Conservation (phyloP, 169 alveolate genomes). For the Fabrea salina region DNA sequence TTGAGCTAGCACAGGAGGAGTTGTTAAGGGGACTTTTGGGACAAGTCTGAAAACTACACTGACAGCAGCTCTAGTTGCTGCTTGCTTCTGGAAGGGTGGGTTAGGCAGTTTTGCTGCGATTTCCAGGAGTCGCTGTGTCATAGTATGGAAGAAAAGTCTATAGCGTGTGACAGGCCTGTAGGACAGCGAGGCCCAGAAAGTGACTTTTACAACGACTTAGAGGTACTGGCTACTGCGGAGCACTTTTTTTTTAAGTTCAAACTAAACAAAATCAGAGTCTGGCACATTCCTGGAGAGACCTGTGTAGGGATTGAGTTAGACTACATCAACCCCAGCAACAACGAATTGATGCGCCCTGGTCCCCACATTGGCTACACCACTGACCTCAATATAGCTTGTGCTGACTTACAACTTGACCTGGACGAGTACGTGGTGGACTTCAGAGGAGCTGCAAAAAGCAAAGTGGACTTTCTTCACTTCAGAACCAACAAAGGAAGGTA, state of each 20-base stretch:
- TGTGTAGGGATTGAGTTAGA: slow-evolving; percentile 4
- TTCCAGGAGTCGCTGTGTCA: too few relatives aligned
- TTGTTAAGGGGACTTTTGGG: neutral
- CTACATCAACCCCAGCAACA: neutral
- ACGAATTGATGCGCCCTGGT: neutral
- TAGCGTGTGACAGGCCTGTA: too few relatives aligned
- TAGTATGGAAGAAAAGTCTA: too few relatives aligned
- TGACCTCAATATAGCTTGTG: neutral
- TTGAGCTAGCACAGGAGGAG: neutral
- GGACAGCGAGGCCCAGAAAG: neutral
- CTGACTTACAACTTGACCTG: neutral
- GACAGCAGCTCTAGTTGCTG: neutral
- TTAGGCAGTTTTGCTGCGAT: too few relatives aligned
- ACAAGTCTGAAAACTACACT: neutral
- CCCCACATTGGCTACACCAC: slow-evolving; percentile 17
- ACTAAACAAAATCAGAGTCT: neutral
- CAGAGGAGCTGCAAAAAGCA: neutral
- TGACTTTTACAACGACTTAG: slow-evolving; percentile 11
- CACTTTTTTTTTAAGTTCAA: neutral
- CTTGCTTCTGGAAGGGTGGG: too few relatives aligned
- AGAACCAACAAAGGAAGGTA: slow-evolving; percentile 13
- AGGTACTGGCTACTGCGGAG: neutral
- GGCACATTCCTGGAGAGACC: neutral
- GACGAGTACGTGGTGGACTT: neutral
- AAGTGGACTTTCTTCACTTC: neutral